These are phyloP conservation scores for Candida glucosophila DNA, from an alignment of 1,139 yeast genomes.

Conservation along the genomic window DNA sequence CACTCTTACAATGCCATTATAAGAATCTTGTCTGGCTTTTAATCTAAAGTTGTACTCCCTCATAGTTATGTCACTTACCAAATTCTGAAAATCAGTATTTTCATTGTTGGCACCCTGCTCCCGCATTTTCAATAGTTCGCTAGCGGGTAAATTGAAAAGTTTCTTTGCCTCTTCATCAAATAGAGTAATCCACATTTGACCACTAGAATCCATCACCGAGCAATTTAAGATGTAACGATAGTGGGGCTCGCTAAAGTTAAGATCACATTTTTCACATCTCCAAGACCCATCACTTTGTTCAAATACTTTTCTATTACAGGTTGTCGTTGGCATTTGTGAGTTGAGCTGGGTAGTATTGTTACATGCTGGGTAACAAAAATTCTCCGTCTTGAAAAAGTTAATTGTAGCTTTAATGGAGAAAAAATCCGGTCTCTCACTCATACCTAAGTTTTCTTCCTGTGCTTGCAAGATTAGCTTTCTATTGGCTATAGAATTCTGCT, in stretches of 20 bases:
- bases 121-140: slow-evolving; percentile 48
- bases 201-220: slow-evolving; percentile 69
- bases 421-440: slow-evolving; percentile 69
- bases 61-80: slow-evolving; percentile 49
- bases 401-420: slow-evolving; percentile 70
- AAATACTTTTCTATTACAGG: slow-evolving; percentile 77
- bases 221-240: slow-evolving; percentile 72
- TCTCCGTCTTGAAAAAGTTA: slow-evolving; percentile 62
- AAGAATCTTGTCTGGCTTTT: slow-evolving; percentile 76
- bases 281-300: slow-evolving; percentile 69
- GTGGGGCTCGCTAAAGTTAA: slow-evolving; percentile 56
- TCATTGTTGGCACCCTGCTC: slow-evolving; percentile 25
- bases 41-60: slow-evolving; percentile 66
- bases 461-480: slow-evolving; percentile 65
- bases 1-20: slow-evolving; percentile 69
- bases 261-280: slow-evolving; percentile 92
- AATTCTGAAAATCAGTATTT: slow-evolving; percentile 40
- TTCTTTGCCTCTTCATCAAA: slow-evolving; percentile 78
- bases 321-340: slow-evolving; percentile 14
- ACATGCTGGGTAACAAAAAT: slow-evolving; percentile 90
- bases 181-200: slow-evolving; percentile 78
- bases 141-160: slow-evolving; percentile 64
- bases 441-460: slow-evolving; percentile 62
- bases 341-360: slow-evolving; percentile 31
- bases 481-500: slow-evolving; percentile 27